phyloP scores from a whole-genome alignment of 257 asterid genomes.

The Cynanchum wilfordii region DNA sequence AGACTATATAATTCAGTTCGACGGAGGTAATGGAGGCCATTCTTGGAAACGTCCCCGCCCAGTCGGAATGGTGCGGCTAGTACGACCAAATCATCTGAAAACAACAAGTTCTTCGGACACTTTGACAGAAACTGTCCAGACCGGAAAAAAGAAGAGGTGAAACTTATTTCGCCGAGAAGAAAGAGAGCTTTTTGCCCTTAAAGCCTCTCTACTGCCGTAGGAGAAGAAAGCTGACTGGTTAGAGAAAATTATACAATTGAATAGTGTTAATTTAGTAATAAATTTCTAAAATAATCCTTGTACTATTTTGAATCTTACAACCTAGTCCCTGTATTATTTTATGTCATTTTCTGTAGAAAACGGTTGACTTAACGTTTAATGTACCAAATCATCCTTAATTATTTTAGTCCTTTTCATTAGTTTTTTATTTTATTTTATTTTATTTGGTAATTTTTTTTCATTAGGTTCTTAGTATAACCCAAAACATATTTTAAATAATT shows the following conservation, averaged over 20 bases:
- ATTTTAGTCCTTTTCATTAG: too few relatives aligned
- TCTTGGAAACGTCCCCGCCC: not conserved
- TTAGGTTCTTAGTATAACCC: too few relatives aligned
- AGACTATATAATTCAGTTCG: slow-evolving; percentile 37
- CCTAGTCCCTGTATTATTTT: not conserved
- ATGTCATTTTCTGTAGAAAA: too few relatives aligned
- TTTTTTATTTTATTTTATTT: too few relatives aligned
- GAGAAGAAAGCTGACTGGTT: not conserved
- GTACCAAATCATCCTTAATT: too few relatives aligned
- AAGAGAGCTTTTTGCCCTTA: not conserved
- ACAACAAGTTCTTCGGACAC: not conserved
- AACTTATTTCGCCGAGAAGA: not conserved
- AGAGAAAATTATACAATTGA: not conserved
- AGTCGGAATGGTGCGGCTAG: slow-evolving; percentile 9
- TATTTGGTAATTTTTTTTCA: too few relatives aligned
- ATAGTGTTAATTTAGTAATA: not conserved
- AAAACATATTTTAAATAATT: too few relatives aligned
- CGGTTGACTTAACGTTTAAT: too few relatives aligned
- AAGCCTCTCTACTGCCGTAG: not conserved
- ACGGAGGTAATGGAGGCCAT: slow-evolving; percentile 36
- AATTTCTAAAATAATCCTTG: not conserved
- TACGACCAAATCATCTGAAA: not conserved
- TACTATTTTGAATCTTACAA: not conserved
- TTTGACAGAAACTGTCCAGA: not conserved
- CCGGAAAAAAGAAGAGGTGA: too few relatives aligned